Conservation (phyloP, 768 basidiomycete species). For the Trametes cubensis region DNA sequence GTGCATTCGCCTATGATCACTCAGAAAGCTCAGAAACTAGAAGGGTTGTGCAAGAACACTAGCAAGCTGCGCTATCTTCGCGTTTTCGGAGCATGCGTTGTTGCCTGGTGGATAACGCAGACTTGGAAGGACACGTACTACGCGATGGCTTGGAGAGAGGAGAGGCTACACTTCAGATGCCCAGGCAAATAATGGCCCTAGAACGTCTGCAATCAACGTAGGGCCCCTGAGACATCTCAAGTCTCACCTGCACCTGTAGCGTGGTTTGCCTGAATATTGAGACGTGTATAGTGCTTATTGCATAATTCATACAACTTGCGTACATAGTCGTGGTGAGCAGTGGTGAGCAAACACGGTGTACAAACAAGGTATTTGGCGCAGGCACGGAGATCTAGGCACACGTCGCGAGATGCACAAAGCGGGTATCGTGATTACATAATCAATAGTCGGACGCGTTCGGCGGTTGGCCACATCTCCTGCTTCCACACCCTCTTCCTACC, state of each 20-base stretch:
- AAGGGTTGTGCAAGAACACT: conserved; percentile 58
- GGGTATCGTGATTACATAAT: conserved; percentile 8
- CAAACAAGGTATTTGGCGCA: not conserved
- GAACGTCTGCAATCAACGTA: conserved; percentile 28
- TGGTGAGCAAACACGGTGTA: conserved; percentile 1
- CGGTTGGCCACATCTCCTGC: conserved; percentile 4
- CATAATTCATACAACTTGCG: no score
- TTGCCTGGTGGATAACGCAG: not conserved
- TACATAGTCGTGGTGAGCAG: no score
- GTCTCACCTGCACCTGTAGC: no score
- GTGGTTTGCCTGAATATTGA: no score
- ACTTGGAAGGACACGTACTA: no score
- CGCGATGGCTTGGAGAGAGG: conserved; percentile 27
- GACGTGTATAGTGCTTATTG: no score
- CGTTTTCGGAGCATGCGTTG: conserved; percentile 38
- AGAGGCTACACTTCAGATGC: conserved; percentile 34
- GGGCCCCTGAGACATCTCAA: not conserved
- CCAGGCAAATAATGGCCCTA: conserved; percentile 33
- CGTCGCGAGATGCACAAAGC: conserved; percentile 10
- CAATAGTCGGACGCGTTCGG: conserved; percentile 19
- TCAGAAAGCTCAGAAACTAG: no score
- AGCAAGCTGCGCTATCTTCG: conserved; percentile 58
- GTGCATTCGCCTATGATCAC: no score
- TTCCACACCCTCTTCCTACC: not conserved
- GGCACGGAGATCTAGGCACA: not conserved